Evolutionary conservation across 2,329 filamentous ascomycete genomes (phyloP), one percentile per base, ranked within the genome.

Genomic region (Cercospora canescens): DNA sequence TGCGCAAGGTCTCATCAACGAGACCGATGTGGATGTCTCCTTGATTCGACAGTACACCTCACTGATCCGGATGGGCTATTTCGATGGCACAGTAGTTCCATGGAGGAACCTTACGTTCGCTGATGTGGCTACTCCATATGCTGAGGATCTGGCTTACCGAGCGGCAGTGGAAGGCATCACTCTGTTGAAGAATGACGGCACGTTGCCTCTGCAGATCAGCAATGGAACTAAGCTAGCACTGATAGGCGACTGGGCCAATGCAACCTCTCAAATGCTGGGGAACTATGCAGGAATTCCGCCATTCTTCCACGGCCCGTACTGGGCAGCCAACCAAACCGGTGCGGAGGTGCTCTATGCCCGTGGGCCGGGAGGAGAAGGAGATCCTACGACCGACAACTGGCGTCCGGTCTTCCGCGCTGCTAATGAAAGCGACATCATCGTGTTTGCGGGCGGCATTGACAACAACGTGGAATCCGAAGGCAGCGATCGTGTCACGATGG

Each of bases 191-290:
- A 87, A 87, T 65, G 82, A 86, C 57, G 81, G 80, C 6, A 74
- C 77, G 0, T 74, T 86, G 1, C 85, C 85, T 0, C 73, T 86
- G 4, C 57, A 74, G 4, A 73, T 79, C 16, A 74, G 70, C 16
- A 76, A 74, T 2, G 77, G 76, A 48, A 75, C 76, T 9, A 81
- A 76, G 6, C 78, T 89, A 3, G 87, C 85, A 0, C 76, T 89
- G 50, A 78, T 89, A 30, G 87, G 87, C 0, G 82, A 82, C 55
- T 89, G 86, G 82, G 86, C 84, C 2, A 86, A 86, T 60, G 84
- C 84, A 6, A 86, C 85, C 0, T 79, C 76, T 4, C 82, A 88
- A 66, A 82, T 89, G 78, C 85, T 85, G 59, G 87, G 87, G 0
- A 87, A 86, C 70, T 89, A 90, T 76, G 80, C 73, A 64, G 87